Evolutionary conservation across 177 flowering plant species (phyloP), one percentile per base, ranked within the genome.

Genomic region (Tripterygium wilfordii): DNA sequence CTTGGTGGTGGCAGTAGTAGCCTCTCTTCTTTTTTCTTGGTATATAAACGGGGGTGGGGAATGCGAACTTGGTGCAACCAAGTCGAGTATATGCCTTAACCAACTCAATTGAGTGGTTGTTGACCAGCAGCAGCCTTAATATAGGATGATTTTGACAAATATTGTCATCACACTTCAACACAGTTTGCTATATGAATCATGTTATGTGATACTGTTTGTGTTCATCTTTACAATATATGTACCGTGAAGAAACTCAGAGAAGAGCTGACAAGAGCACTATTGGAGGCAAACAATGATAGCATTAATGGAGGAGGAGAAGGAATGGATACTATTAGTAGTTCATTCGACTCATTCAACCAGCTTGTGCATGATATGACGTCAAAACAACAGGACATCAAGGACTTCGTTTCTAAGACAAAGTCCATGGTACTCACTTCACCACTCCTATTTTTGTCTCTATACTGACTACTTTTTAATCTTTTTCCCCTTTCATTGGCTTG

Each of bases 361-460:
- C 81, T 84, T 43, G 78, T 79, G 38, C 66, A 56, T 51, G 88
- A 79, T 9, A 51, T 79, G 58, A 65, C 69, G 16, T 65, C 78
- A 9, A 62, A 64, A 46, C 66, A 49, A 49, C 76, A 65, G 35
- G 85, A 84, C 60, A 59, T 84, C 8, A 69, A 54, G 55, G 63
- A 68, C 22, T 84, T 84, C 40, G 88, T 78, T 47, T 71, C 70
- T 59, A 71, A 69, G 58, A 68, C 83, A n/a, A 81, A 79, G 59
- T 69, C 83, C 1, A 71, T 79, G 88, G 91, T 83, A 67, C 1
- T 18, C 27, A 23, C 16, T 2, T 16, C 5, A 9, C 1, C 35
- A 32, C 29, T 14, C 13, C 8, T 8, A 21, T 4, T 20, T n/a
- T n/a, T 21, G 14, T 41, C 10, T 41, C 4, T 44, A 6, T 27